A percentile compares a stretch with the other conserved stretches of the same genome.
These are phyloP conservation scores for Pichia nakasei DNA, from an alignment of 805 yeast species.

Conservation along the genomic window DNA sequence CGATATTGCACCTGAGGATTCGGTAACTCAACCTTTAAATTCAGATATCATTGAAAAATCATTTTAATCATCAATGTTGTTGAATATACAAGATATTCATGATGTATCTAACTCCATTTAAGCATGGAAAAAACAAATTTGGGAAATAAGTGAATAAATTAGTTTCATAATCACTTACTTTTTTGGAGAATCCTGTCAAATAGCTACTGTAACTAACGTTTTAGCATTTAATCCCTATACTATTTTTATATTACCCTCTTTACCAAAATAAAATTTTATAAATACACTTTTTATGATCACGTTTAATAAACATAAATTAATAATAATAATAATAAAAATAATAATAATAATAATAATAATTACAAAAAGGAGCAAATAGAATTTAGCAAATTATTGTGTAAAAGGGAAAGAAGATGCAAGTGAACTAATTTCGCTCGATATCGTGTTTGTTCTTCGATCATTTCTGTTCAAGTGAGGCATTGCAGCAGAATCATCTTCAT, in stretches of 20 bases:
- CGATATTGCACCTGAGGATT: slow-evolving; percentile 29
- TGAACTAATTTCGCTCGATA: slow-evolving; percentile 7
- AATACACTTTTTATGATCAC: not conserved
- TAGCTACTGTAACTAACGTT: not conserved
- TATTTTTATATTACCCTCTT: not conserved
- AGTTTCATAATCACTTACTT: not conserved
- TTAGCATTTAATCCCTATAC: not conserved
- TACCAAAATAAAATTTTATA: no score
- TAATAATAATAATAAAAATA: not conserved
- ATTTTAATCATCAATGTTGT: not conserved
- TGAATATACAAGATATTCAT: no score
- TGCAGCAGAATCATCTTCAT: not conserved
- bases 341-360: not conserved
- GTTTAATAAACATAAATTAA: not conserved
- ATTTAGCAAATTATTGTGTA: slow-evolving; percentile 1
- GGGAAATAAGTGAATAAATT: not conserved
- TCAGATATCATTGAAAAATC: not conserved
- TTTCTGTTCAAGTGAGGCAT: not conserved
- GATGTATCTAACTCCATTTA: no score
- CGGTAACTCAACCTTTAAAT: not conserved
- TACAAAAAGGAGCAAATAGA: not conserved
- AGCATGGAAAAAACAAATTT: not conserved
- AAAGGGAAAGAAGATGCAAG: slow-evolving; percentile 9
- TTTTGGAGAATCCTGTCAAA: not conserved
- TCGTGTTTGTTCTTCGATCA: not conserved